Evolutionary conservation across 805 yeast species (phyloP), one percentile per base, ranked within the genome.

Genomic region (Starmerella roubikii): DNA sequence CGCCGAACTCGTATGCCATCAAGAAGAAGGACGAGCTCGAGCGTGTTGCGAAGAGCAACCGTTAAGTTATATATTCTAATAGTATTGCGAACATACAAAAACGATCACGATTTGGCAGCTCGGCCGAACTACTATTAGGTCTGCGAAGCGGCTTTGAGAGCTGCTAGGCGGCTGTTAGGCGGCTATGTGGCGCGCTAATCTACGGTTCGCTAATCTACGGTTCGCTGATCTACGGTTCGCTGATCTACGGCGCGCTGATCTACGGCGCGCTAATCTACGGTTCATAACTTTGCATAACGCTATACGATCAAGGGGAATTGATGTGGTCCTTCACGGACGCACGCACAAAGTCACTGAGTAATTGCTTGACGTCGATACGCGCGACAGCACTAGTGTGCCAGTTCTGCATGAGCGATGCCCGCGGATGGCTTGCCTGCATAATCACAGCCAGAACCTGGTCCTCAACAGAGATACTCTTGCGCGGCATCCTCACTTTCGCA

Each of bases 21-120:
- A 91, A 91, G 93, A 91, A 91, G 98, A 91, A 91, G 94, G 99
- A 91, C 71, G 99, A 91, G 79, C 82, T 91, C 70, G 99, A 91
- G 80, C 94, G 99, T 82, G 99, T 91, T 71, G 99, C 99, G 68
- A 91, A 91, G 76, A 88, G 98, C 69, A 91, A 91, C 94, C 98
- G 99, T 85, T 91, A 91, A 80, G 45, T 46, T 47, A 45, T 47
- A 38, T 39, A 44, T 37, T 28, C 27, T 41, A 36, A 40, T 32
- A 15, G 16, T n/a, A 30, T 5, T 19, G 20, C n/a, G n/a, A n/a
- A n/a, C n/a, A n/a, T n/a, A n/a, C n/a, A n/a, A n/a, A n/a, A n/a
- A n/a, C n/a, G n/a, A n/a, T n/a, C n/a, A n/a, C n/a, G n/a, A n/a
- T n/a, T n/a, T n/a, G n/a, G n/a, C n/a, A n/a, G n/a, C n/a, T n/a